Evolutionary conservation across 139 green algal genomes (phyloP).

Genomic region (Chlamydomonas sp.): DNA sequence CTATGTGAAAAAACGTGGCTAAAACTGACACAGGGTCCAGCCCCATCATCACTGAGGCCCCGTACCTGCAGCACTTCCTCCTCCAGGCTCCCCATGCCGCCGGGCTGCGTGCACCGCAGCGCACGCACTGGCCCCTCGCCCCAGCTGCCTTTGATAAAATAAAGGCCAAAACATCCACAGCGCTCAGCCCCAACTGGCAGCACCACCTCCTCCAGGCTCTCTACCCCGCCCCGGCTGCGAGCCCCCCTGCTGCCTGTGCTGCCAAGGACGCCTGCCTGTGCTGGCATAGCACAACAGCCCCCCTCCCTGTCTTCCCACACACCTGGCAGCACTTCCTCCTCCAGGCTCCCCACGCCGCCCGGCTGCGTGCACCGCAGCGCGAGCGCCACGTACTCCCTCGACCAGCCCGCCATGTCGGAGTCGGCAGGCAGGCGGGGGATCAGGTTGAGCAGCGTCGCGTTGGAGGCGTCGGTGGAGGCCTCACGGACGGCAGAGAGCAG

Average conservation of each 20-base stretch:
- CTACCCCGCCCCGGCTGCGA: no score
- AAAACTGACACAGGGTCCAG: no score
- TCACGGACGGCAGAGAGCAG: slow-evolving; percentile 40
- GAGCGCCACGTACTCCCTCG: slow-evolving; percentile 27
- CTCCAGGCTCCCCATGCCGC: slow-evolving; percentile 29
- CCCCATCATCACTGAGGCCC: no score
- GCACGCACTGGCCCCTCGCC: slow-evolving; percentile 31
- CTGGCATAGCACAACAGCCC: no score
- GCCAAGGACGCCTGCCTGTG: no score
- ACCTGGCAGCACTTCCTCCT: slow-evolving; percentile 39
- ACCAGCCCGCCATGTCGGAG: slow-evolving; percentile 24
- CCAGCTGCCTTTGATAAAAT: no score
- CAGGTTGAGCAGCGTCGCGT: slow-evolving; percentile 33
- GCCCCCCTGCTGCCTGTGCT: no score
- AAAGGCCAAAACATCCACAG: no score
- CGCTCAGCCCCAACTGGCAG: no score
- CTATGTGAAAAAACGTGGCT: no score
- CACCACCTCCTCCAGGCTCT: no score
- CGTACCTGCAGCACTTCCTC: slow-evolving; percentile 37
- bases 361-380: slow-evolving; percentile 39
- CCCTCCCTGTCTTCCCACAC: no score
- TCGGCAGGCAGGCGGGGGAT: slow-evolving; percentile 30
- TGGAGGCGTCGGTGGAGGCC: slow-evolving; percentile 27
- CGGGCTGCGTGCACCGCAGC: slow-evolving; percentile 38
- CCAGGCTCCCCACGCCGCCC: slow-evolving; percentile 25